A percentile compares a stretch with the other conserved stretches of the same genome.
phyloP scores from a whole-genome alignment of 73 alveolate species.

The Paramecium biaurelia region DNA sequence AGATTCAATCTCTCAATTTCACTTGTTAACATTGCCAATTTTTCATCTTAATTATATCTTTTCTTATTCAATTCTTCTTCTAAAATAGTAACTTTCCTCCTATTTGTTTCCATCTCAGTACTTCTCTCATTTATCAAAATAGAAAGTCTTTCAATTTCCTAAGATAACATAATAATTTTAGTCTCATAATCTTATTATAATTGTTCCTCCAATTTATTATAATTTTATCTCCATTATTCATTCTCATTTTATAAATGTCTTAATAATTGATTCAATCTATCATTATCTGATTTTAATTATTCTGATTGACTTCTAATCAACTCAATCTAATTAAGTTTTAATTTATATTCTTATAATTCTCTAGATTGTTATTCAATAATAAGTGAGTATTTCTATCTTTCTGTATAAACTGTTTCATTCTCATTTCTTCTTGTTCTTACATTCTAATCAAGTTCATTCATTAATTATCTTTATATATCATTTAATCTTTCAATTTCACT shows the following conservation, averaged over 20 bases:
- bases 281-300: not conserved
- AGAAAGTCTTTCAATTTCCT: constrained; percentile 8
- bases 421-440: not conserved
- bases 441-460: not conserved
- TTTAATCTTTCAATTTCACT: constrained; percentile 22
- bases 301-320: constrained; percentile 3
- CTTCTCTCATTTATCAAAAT: not conserved
- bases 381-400: not conserved
- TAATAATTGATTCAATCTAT: constrained; percentile 29
- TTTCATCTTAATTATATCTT: not conserved
- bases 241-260: constrained; percentile 24
- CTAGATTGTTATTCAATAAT: not conserved
- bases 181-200: constrained; percentile 12
- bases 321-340: not conserved
- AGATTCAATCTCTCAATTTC: constrained; percentile 41
- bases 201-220: not conserved
- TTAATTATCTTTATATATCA: not conserved
- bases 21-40: not conserved
- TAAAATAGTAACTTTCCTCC: not conserved
- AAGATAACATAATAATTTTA: not conserved
- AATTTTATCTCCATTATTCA: constrained; percentile 50
- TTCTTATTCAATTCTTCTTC: constrained; percentile 40
- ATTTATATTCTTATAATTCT: not conserved
- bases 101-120: constrained; percentile 20
- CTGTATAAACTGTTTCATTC: not conserved